Percentiles rank a stretch among this genome's conserved stretches.
Conservation (phyloP, 106 monocot species). For the Xerophyta viscosa region DNA sequence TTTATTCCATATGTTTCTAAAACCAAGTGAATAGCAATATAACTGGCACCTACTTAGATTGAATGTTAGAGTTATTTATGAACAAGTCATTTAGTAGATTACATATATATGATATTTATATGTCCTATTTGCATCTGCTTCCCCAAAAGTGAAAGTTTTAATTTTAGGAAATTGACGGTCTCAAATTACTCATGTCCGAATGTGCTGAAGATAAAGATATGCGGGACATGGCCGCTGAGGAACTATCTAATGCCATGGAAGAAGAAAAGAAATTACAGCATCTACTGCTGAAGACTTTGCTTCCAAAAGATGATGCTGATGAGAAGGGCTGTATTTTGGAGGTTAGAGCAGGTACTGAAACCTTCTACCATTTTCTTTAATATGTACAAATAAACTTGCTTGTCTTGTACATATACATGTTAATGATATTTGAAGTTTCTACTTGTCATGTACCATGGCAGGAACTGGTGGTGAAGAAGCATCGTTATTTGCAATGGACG, state of each 20-base stretch:
- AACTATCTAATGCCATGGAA: constrained; percentile 46
- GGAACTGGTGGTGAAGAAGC: constrained; percentile 99
- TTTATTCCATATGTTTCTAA: no score
- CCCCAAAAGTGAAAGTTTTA: background rate
- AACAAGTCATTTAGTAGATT: no score
- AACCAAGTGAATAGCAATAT: no score
- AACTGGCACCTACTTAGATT: no score
- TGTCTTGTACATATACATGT: no score
- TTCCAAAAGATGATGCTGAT: constrained; percentile 98
- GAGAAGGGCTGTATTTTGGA: constrained; percentile 91
- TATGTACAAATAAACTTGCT: no score
- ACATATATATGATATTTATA: no score
- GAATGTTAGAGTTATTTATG: no score
- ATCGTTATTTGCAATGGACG: constrained; percentile 95
- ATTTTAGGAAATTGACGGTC: constrained; percentile 69
- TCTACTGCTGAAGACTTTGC: constrained; percentile 57
- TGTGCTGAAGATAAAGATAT: constrained; percentile 80
- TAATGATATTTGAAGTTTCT: background rate
- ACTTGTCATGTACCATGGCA: constrained; percentile 10
- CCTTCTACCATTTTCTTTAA: background rate
- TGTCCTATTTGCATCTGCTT: no score
- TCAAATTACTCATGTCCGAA: constrained; percentile 53
- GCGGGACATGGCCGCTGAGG: constrained; percentile 65
- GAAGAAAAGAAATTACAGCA: constrained; percentile 55
- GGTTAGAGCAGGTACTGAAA: constrained; percentile 84